Conservation (phyloP, 2,329 filamentous ascomycete genomes). For the Claviceps arundinis region DNA sequence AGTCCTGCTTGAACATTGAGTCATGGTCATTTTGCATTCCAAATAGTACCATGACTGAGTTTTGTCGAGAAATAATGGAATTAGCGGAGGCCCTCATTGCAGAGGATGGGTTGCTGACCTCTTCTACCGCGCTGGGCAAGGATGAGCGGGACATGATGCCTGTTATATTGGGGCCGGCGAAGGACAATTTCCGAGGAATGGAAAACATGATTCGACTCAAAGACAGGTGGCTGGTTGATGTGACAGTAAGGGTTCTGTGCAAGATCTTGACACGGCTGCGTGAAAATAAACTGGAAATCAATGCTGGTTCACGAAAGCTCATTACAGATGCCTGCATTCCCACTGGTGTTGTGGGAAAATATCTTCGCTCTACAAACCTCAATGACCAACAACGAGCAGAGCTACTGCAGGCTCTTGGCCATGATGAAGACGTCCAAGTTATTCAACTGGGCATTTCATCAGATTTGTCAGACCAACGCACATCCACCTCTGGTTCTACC, state of each 20-base stretch:
- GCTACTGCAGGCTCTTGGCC: conserved; percentile 49
- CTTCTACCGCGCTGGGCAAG: conserved; percentile 33
- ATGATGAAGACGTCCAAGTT: conserved; percentile 41
- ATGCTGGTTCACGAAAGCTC: conserved; percentile 41
- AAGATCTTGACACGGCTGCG: conserved; percentile 76
- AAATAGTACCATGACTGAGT: conserved; percentile 72
- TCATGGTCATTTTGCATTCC: conserved; percentile 67
- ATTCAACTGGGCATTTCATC: conserved; percentile 24
- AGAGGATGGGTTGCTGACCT: conserved; percentile 71
- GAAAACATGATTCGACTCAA: conserved; percentile 82
- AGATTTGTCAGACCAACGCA: conserved; percentile 11
- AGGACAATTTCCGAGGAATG: conserved; percentile 48
- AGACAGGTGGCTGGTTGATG: conserved; percentile 72
- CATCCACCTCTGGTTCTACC: conserved; percentile 15
- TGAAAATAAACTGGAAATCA: conserved; percentile 61
- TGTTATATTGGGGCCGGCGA: conserved; percentile 25
- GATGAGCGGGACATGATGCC: conserved; percentile 26
- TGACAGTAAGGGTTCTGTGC: conserved; percentile 67
- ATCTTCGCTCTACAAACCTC: conserved; percentile 62
- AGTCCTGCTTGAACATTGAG: conserved; percentile 73
- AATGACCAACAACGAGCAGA: conserved; percentile 75
- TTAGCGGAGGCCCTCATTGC: conserved; percentile 77
- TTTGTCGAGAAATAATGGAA: conserved; percentile 90
- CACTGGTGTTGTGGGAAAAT: conserved; percentile 38
- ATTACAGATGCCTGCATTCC: conserved; percentile 54